Base-by-base conservation (phyloP, 169 alveolate species). In the Toxoplasma gondii region DNA sequence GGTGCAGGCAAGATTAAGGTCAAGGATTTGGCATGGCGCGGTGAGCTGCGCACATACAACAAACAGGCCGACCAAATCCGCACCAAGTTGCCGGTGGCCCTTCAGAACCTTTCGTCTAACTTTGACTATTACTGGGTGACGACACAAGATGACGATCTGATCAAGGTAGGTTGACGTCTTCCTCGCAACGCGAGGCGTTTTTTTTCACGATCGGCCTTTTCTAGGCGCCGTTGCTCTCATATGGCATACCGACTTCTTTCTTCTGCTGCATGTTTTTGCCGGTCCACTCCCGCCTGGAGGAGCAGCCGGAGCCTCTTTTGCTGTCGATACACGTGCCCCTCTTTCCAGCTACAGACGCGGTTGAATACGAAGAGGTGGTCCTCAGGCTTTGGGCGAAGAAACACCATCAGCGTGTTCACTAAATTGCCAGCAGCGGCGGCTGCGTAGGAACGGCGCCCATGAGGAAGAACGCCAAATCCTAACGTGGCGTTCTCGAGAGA, bases 21-120 rank as follows among this genome's bases (percentile, higher is more conserved):
- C 16, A 96, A 97, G 95, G 99, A 98, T 92, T 82, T 98, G 58
- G 96, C 93, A 64, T 98, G 98, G 98, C 96, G 98, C 54, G 99
- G 99, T 27, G 98, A 97, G 91, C 96, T 97, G 83, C 97, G 97
- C 43, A 91, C 94, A 93, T 98, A 98, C 93, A 97, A 97, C 88
- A 97, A 97, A 67, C 95, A 96, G 88, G 97, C 97, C 94, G 99
- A 98, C 95, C 95, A 97, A 49, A 97, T 98, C 53, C 94, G 98
- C 54, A 97, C 97, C 49, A 98, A 98, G 92, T 93, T 96, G 19
- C 98, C 97, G 74, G 94, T 96, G 87, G 91, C 94, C 0, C 93
- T 97, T 83, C 96, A 88, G 92, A 97, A 96, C 96, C 96, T 95
- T 31, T 94, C 92, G 88, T 93, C 94, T 64, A 94, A 96, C 93